phyloP scores from a whole-genome alignment of 2,329 filamentous ascomycete genomes.

The Lecanoromycetidae sp. region DNA sequence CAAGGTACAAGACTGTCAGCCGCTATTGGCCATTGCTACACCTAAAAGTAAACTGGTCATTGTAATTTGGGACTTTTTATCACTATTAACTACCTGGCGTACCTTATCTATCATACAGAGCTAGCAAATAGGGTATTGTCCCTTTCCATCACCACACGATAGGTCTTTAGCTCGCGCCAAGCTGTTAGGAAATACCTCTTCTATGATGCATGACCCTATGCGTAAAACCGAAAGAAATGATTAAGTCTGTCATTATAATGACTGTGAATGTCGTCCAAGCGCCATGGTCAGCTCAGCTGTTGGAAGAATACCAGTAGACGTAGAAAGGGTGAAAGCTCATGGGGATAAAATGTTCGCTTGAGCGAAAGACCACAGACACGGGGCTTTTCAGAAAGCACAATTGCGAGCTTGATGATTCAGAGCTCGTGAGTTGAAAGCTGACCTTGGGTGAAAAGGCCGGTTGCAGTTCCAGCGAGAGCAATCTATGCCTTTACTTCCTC shows the following conservation, averaged over 20 bases:
- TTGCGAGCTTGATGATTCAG: neutral
- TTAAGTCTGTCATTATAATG: conserved; percentile 1
- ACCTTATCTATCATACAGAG: conserved; percentile 10
- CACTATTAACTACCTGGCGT: conserved; percentile 1
- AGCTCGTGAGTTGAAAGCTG: too few relatives aligned
- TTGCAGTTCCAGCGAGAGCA: neutral
- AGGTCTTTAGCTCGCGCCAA: conserved; percentile 2
- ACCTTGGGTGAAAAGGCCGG: too few relatives aligned
- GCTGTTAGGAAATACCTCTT: conserved; percentile 6
- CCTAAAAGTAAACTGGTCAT: too few relatives aligned
- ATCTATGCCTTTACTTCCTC: conserved; percentile 28
- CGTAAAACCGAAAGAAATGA: conserved; percentile 8
- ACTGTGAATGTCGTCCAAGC: neutral
- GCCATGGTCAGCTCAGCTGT: conserved; percentile 6
- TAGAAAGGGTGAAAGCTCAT: neutral
- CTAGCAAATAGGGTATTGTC: neutral
- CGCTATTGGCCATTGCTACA: too few relatives aligned
- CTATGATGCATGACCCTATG: conserved; percentile 10
- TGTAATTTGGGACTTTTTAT: conserved; percentile 5
- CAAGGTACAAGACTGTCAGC: too few relatives aligned
- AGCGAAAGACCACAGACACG: too few relatives aligned
- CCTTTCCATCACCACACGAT: neutral
- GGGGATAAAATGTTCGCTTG: neutral
- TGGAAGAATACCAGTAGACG: neutral
- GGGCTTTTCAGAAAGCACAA: neutral